Conservation (phyloP, 352 stramenopile genomes). For the Plasmopara viticola region DNA sequence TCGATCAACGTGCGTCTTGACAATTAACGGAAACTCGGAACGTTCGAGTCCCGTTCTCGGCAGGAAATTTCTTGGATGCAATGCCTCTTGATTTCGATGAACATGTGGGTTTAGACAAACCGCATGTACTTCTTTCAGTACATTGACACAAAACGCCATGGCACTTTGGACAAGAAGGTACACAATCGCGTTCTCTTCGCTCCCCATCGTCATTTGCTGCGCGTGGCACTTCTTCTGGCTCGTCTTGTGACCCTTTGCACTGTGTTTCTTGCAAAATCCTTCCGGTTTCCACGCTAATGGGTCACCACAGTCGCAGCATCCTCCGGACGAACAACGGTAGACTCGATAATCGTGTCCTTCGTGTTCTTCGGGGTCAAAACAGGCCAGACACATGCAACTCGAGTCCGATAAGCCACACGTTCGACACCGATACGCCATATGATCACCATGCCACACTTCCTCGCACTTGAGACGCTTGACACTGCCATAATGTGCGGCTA, state of each 20-base stretch:
- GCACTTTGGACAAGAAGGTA: slow-evolving; percentile 34
- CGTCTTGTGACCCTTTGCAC: slow-evolving; percentile 3
- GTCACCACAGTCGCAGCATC: slow-evolving; percentile 80
- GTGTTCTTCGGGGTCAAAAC: slow-evolving; percentile 74
- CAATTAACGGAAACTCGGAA: slow-evolving; percentile 31
- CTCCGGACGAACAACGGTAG: slow-evolving; percentile 72
- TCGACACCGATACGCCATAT: slow-evolving; percentile 80
- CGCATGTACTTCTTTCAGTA: slow-evolving; percentile 48
- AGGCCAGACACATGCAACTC: slow-evolving; percentile 80
- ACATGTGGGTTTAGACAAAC: slow-evolving; percentile 37
- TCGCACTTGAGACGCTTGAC: slow-evolving; percentile 75
- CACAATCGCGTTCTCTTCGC: slow-evolving; percentile 35
- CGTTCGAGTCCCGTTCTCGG: slow-evolving; percentile 40
- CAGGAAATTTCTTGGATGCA: slow-evolving; percentile 27
- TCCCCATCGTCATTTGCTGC: slow-evolving; percentile 26
- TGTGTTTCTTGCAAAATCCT: slow-evolving; percentile 76
- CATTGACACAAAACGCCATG: slow-evolving; percentile 54
- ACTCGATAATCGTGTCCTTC: slow-evolving; percentile 78
- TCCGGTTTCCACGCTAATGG: slow-evolving; percentile 67
- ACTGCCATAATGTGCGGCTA: slow-evolving; percentile 49
- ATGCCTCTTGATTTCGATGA: slow-evolving; percentile 26
- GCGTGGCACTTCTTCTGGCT: slow-evolving; percentile 1
- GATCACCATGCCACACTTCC: slow-evolving; percentile 82
- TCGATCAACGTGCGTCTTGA: slow-evolving; percentile 51
- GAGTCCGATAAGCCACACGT: slow-evolving; percentile 83